phyloP scores from a whole-genome alignment of 2,329 filamentous ascomycete species.

The Nemania sp. region DNA sequence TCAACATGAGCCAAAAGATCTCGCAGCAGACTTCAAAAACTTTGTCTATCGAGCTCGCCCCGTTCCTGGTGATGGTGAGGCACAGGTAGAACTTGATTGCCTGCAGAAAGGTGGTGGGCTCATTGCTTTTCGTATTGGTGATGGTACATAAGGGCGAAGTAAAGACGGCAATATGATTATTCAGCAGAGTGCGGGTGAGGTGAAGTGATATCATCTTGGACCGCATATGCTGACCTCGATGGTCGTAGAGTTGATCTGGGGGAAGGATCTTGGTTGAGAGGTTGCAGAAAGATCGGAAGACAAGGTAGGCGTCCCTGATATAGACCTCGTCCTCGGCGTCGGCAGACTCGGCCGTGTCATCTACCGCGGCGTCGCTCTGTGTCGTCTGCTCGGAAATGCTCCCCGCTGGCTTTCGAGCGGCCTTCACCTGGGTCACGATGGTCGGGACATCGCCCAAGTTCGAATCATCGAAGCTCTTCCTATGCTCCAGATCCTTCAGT shows the following conservation, averaged over 20 bases:
- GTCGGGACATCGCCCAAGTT: slow-evolving; percentile 69
- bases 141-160: slow-evolving; percentile 91
- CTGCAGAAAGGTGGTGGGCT: slow-evolving; percentile 88
- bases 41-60: slow-evolving; percentile 85
- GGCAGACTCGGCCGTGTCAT: slow-evolving; percentile 63
- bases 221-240: slow-evolving; percentile 94
- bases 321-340: slow-evolving; percentile 91
- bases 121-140: slow-evolving; percentile 84
- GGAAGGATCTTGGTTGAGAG: slow-evolving; percentile 90
- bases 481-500: slow-evolving; percentile 67
- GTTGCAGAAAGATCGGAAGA: slow-evolving; percentile 97
- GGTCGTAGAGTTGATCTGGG: slow-evolving; percentile 88
- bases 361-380: slow-evolving; percentile 57
- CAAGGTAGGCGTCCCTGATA: slow-evolving; percentile 93
- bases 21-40: slow-evolving; percentile 97
- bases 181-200: slow-evolving; percentile 91
- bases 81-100: slow-evolving; percentile 97
- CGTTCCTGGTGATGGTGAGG: slow-evolving; percentile 91
- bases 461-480: slow-evolving; percentile 72
- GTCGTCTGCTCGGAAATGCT: slow-evolving; percentile 58
- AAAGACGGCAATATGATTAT: slow-evolving; percentile 91
- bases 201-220: slow-evolving; percentile 95
- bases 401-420: slow-evolving; percentile 47
- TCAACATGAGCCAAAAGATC: slow-evolving; percentile 97
- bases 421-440: slow-evolving; percentile 66